Percentiles rank a stretch among this genome's conserved stretches.
Evolutionary conservation across 129 eudicot species (phyloP).

Genomic region (Calendula officinalis): DNA sequence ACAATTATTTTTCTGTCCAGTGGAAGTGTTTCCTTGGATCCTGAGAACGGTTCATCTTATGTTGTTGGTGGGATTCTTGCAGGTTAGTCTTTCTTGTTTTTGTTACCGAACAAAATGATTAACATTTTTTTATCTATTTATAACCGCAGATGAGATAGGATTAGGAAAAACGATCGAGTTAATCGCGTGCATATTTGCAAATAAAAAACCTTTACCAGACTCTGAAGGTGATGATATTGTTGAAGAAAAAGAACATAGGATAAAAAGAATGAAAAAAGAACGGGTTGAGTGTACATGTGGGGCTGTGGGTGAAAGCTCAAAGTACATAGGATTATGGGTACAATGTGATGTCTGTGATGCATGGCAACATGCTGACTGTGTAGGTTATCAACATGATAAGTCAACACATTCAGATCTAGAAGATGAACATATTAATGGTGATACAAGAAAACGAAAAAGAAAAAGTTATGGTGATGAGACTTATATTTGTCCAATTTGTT

Average conservation of each 20-base stretch:
- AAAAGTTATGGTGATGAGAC: constrained; percentile 51
- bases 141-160: constrained; percentile 89
- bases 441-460: constrained; percentile 40
- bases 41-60: constrained; percentile 40
- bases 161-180: constrained; percentile 95
- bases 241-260: constrained; percentile 30
- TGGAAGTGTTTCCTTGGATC: constrained; percentile 73
- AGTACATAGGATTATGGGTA: constrained; percentile 80
- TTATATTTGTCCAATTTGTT: constrained; percentile 66
- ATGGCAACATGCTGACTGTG: constrained; percentile 99
- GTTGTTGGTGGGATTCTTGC: constrained; percentile 94
- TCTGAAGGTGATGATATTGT: constrained; percentile 37
- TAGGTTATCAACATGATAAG: constrained; percentile 47
- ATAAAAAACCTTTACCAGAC: constrained; percentile 43
- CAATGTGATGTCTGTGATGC: constrained; percentile 99
- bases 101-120: neutral
- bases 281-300: constrained; percentile 94
- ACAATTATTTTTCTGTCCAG: constrained; percentile 38
- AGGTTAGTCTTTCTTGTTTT: constrained; percentile 48
- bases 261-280: constrained; percentile 73
- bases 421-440: constrained; percentile 24
- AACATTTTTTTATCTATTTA: neutral
- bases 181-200: constrained; percentile 82
- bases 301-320: constrained; percentile 73
- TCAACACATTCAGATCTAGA: constrained; percentile 27